Conservation (phyloP, 495 filamentous ascomycete genomes). For the Trichoderma asperelloides region DNA sequence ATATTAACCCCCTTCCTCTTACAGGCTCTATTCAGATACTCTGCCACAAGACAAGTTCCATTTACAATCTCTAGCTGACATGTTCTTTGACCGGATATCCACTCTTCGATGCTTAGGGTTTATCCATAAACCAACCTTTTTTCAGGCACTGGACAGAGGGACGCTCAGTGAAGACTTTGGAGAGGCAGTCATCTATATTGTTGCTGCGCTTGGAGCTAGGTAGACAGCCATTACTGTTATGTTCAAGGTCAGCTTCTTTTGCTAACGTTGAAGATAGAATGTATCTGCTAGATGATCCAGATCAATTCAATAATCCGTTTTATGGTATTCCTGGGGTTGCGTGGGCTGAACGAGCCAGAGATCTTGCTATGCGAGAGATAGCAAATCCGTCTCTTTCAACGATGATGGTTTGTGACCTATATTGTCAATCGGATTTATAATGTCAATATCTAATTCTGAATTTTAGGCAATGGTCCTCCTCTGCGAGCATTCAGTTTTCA, state of each 20-base stretch:
- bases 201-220: constrained; percentile 29
- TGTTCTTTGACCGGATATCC: constrained; percentile 28
- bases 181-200: constrained; percentile 24
- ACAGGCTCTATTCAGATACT: constrained; percentile 15
- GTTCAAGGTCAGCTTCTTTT: background rate
- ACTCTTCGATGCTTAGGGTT: constrained; percentile 30
- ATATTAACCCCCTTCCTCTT: background rate
- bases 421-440: background rate
- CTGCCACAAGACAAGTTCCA: constrained; percentile 17
- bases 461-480: constrained; percentile 24
- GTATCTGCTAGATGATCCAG: background rate
- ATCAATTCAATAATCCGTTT: constrained; percentile 6
- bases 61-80: constrained; percentile 20
- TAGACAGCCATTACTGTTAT: constrained; percentile 12
- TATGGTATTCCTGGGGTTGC: constrained; percentile 17
- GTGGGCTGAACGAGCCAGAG: constrained; percentile 24
- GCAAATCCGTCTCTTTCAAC: constrained; percentile 22
- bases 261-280: background rate
- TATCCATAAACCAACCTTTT: constrained; percentile 28
- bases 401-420: constrained; percentile 23
- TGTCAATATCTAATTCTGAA: background rate
- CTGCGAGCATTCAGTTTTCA: constrained; percentile 24
- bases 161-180: constrained; percentile 11
- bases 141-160: constrained; percentile 23
- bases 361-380: constrained; percentile 22